Percentiles rank a stretch among this genome's conserved stretches.
Conservation (phyloP, 768 basidiomycete genomes). For the Phylloporus sp. region DNA sequence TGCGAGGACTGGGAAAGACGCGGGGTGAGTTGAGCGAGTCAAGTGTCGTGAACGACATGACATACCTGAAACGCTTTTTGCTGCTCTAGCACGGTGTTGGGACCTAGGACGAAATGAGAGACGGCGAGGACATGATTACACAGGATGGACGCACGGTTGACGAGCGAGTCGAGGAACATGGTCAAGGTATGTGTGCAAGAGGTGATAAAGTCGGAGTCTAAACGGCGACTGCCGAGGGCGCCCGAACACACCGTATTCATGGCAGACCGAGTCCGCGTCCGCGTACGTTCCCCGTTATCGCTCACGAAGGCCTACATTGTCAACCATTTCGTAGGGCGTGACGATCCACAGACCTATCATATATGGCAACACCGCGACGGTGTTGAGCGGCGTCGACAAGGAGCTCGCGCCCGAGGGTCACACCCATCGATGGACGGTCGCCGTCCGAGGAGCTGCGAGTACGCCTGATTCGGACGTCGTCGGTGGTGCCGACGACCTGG, state of each 20-base stretch:
- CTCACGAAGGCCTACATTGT: neutral
- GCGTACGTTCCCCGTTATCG: conserved; percentile 44
- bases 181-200: neutral
- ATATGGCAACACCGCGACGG: conserved; percentile 89
- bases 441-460: conserved; percentile 83
- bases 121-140: no score
- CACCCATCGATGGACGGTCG: conserved; percentile 96
- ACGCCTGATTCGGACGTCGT: conserved; percentile 67
- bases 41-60: neutral
- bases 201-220: conserved; percentile 28
- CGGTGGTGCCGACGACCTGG: conserved; percentile 85
- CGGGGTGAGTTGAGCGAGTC: conserved; percentile 4
- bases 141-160: conserved; percentile 52
- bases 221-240: conserved; percentile 35
- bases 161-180: conserved; percentile 57
- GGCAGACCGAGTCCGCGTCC: conserved; percentile 72
- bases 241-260: conserved; percentile 34
- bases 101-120: no score
- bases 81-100: conserved; percentile 60
- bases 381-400: conserved; percentile 70
- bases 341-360: conserved; percentile 88
- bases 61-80: conserved; percentile 65
- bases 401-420: conserved; percentile 60
- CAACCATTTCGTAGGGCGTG: conserved; percentile 56
- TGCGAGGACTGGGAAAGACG: conserved; percentile 32